Evolutionary conservation across 345 rosid genomes (phyloP).

Genomic region (Moringa oleifera): DNA sequence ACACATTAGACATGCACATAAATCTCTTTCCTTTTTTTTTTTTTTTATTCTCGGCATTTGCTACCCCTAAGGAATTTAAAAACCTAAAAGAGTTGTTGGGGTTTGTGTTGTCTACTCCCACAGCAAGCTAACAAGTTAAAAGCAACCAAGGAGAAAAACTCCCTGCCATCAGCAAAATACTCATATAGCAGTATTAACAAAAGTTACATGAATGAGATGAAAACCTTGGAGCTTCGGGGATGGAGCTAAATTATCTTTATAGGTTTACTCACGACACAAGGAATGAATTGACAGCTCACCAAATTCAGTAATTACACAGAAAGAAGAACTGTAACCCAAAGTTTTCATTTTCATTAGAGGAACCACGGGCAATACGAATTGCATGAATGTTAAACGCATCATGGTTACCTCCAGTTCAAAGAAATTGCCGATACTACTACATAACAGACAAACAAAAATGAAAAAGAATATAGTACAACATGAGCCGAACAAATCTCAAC

Average conservation of each 20-base stretch:
- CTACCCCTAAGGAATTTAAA: no score
- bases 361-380: neutral
- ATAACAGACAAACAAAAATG: neutral
- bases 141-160: neutral
- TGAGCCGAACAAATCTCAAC: constrained; percentile 3
- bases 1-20: neutral
- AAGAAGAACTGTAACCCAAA: neutral
- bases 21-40: neutral
- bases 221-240: no score
- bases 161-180: neutral
- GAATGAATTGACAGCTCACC: neutral
- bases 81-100: neutral
- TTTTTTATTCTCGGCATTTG: no score
- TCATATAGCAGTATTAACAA: no score
- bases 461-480: no score
- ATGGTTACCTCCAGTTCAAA: neutral
- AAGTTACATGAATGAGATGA: no score
- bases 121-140: neutral
- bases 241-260: neutral
- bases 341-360: neutral
- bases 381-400: neutral
- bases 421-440: neutral
- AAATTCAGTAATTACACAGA: neutral
- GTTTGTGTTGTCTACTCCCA: neutral
- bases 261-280: neutral